These are phyloP conservation scores for Periconia macrospinosa DNA, from an alignment of 2,329 filamentous ascomycete genomes.

Conservation along the genomic window DNA sequence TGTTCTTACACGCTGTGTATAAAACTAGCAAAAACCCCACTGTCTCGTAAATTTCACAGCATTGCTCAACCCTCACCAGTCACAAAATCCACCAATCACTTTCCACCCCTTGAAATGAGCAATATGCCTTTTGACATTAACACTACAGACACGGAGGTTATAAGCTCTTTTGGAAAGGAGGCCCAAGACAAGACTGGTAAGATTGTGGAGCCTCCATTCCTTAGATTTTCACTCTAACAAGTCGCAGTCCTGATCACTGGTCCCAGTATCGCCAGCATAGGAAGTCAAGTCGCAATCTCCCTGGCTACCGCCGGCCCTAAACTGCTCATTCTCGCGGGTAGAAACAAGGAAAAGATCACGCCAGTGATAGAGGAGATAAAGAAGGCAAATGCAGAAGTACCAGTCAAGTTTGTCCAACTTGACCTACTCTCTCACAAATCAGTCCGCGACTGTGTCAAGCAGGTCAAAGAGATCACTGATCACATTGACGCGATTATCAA, in stretches of 20 bases:
- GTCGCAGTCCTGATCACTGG: neutral
- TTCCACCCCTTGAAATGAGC: neutral
- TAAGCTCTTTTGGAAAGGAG: neutral
- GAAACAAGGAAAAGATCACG: slow-evolving; percentile 34
- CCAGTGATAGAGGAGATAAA: slow-evolving; percentile 37
- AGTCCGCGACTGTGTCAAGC: slow-evolving; percentile 31
- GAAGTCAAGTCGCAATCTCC: neutral
- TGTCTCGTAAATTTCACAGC: too few relatives aligned
- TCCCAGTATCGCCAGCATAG: neutral
- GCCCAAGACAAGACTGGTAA: neutral
- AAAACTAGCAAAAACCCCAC: too few relatives aligned
- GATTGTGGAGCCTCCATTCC: neutral
- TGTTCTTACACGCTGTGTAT: too few relatives aligned
- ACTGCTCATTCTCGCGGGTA: neutral
- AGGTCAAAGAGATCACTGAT: slow-evolving; percentile 42
- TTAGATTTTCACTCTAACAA: neutral
- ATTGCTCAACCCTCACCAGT: neutral
- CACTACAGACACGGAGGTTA: neutral
- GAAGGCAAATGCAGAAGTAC: slow-evolving; percentile 11
- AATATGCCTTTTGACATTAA: neutral
- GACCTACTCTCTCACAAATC: slow-evolving; percentile 35
- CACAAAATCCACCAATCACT: neutral
- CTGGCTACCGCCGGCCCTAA: neutral
- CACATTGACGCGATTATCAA: slow-evolving; percentile 45
- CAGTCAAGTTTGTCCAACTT: slow-evolving; percentile 24